These are phyloP conservation scores for Plasmopara viticola DNA, from an alignment of 352 stramenopile genomes.

Conservation along the genomic window DNA sequence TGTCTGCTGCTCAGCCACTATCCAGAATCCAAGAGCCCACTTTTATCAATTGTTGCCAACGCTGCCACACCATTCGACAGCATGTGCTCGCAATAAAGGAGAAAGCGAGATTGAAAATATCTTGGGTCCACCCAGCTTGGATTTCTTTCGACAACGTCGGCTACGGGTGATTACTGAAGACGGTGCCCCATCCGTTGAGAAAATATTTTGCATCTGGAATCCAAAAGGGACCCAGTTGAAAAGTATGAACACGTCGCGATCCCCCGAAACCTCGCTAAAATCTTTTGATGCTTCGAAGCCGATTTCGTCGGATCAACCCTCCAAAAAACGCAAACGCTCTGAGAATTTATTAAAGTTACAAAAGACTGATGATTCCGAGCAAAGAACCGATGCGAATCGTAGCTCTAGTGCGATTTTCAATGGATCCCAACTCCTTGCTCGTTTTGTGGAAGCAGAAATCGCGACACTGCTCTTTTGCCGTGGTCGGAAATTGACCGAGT, in stretches of 20 bases:
- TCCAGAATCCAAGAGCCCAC: conserved; percentile 89
- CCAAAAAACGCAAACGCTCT: conserved; percentile 21
- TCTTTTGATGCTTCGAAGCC: background rate
- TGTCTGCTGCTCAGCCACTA: conserved; percentile 95
- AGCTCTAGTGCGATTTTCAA: conserved; percentile 82
- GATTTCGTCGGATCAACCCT: background rate
- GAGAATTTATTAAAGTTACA: background rate
- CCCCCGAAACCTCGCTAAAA: background rate
- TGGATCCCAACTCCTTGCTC: conserved; percentile 88
- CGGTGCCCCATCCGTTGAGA: conserved; percentile 85
- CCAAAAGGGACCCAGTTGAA: conserved; percentile 46
- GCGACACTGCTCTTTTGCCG: conserved; percentile 95
- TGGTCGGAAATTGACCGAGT: conserved; percentile 90
- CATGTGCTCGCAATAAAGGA: background rate
- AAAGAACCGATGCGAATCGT: background rate
- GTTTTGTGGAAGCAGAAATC: conserved; percentile 84
- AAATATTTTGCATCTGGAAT: conserved; percentile 96
- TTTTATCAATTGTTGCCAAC: conserved; percentile 87
- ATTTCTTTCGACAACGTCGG: conserved; percentile 55
- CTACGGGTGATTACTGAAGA: conserved; percentile 82
- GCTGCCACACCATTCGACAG: conserved; percentile 22
- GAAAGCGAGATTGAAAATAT: conserved; percentile 2
- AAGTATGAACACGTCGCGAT: too few relatives aligned
- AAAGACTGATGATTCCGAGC: conserved; percentile 1
- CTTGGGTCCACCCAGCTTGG: conserved; percentile 29